Percentiles rank a stretch among this genome's conserved stretches.
phyloP scores from a whole-genome alignment of 306 rosid genomes.

The Dryas drummondii region DNA sequence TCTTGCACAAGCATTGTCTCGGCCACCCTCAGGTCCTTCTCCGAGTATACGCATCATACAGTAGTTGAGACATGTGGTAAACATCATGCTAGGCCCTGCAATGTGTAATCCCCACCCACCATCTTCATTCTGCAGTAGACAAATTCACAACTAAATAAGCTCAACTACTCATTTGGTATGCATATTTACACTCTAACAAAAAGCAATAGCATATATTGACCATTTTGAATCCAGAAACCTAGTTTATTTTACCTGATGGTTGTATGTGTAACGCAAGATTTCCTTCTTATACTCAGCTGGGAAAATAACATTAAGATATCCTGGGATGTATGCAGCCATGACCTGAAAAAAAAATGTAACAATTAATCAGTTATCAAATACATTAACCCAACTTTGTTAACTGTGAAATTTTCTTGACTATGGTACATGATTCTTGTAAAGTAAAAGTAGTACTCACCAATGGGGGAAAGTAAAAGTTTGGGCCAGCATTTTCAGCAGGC shows the following conservation, averaged over 20 bases:
- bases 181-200: not conserved
- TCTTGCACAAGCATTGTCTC: constrained; percentile 54
- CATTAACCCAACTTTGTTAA: not conserved
- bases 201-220: not conserved
- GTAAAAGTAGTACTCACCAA: constrained; percentile 36
- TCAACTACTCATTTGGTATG: too few species aligned
- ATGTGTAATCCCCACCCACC: constrained; percentile 85
- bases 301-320: constrained; percentile 48
- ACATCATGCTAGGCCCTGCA: constrained; percentile 73
- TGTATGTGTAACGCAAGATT: constrained; percentile 66
- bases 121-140: constrained; percentile 39
- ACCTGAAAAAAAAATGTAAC: constrained; percentile 38
- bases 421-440: not conserved
- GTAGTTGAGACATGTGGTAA: constrained; percentile 54
- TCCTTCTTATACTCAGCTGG: constrained; percentile 51
- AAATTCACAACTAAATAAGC: too few species aligned
- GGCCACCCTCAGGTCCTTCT: constrained; percentile 56
- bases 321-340: constrained; percentile 58
- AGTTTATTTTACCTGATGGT: constrained; percentile 49
- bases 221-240: not conserved
- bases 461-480: constrained; percentile 72
- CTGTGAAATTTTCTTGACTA: not conserved
- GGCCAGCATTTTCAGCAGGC: constrained; percentile 82
- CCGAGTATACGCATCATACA: constrained; percentile 63
- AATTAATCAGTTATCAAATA: not conserved